Percentiles rank a stretch among this genome's conserved stretches.
These are phyloP conservation scores for Mycena metata DNA, from an alignment of 768 basidiomycete species.

Conservation along the genomic window DNA sequence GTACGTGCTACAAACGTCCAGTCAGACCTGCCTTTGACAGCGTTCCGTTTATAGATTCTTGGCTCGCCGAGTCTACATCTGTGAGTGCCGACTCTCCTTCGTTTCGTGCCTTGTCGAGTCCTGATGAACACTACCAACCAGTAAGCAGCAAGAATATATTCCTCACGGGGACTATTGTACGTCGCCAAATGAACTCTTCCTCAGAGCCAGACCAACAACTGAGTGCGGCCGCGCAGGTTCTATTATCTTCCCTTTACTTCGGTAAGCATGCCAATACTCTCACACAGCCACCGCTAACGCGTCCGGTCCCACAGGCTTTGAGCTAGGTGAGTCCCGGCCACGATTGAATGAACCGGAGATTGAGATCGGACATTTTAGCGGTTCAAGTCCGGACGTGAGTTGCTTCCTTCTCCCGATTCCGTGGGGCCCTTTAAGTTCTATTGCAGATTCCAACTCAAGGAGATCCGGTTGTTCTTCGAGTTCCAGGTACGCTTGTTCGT, in stretches of 20 bases:
- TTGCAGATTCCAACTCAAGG: constrained; percentile 21
- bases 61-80: constrained; percentile 9
- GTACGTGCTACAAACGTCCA: background rate
- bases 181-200: background rate
- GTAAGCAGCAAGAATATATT: constrained; percentile 17
- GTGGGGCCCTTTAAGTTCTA: too few relatives aligned
- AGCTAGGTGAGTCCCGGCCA: constrained; percentile 6
- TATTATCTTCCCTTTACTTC: constrained; percentile 16
- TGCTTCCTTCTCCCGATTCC: too few relatives aligned
- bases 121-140: background rate
- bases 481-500: background rate
- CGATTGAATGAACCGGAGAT: background rate
- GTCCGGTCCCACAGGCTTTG: background rate
- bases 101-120: too few relatives aligned
- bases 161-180: constrained; percentile 14
- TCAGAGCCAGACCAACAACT: too few relatives aligned
- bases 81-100: background rate
- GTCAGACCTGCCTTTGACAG: background rate
- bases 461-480: constrained; percentile 14
- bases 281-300: background rate
- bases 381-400: constrained; percentile 12
- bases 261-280: background rate
- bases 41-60: background rate
- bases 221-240: background rate
- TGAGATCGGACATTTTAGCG: background rate